A percentile compares a stretch with the other conserved stretches of the same genome.
Conservation (phyloP, 2,329 filamentous ascomycete species). For the Nannizziopsis arthrosporioides region DNA sequence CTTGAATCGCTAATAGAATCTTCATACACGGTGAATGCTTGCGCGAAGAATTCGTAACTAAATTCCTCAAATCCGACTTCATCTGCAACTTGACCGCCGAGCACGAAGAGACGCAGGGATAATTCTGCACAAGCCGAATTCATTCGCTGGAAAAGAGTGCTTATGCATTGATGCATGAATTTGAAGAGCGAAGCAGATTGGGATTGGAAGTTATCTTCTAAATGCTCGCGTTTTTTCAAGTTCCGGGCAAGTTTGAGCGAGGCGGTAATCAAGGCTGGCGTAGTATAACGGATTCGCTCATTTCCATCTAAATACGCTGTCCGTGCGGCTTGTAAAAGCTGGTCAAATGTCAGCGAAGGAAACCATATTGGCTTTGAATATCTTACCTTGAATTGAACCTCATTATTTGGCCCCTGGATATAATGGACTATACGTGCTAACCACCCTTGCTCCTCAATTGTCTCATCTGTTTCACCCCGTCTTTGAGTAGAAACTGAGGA, state of each 20-base stretch:
- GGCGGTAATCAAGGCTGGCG: conserved; percentile 78
- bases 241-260: conserved; percentile 79
- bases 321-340: conserved; percentile 72
- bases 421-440: conserved; percentile 84
- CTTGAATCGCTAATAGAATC: conserved; percentile 91
- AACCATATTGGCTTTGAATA: conserved; percentile 1
- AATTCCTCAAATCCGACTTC: conserved; percentile 89
- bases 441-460: conserved; percentile 96
- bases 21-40: conserved; percentile 96
- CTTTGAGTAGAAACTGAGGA: conserved; percentile 64
- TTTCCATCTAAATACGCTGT: conserved; percentile 86
- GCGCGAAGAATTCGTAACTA: conserved; percentile 94
- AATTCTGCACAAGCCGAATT: conserved; percentile 74
- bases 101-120: conserved; percentile 75
- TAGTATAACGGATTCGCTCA: conserved; percentile 91
- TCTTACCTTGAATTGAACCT: conserved; percentile 70
- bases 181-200: conserved; percentile 79
- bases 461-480: conserved; percentile 86
- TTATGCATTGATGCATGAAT: conserved; percentile 83
- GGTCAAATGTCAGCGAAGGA: conserved; percentile 16
- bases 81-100: conserved; percentile 85
- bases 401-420: conserved; percentile 70
- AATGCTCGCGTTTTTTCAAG: conserved; percentile 85
- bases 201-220: conserved; percentile 59
- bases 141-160: conserved; percentile 76